Evolutionary conservation across 1,284 basidiomycete species (phyloP), one percentile per base, ranked within the genome.

Genomic region (Heterobasidion irregulare): DNA sequence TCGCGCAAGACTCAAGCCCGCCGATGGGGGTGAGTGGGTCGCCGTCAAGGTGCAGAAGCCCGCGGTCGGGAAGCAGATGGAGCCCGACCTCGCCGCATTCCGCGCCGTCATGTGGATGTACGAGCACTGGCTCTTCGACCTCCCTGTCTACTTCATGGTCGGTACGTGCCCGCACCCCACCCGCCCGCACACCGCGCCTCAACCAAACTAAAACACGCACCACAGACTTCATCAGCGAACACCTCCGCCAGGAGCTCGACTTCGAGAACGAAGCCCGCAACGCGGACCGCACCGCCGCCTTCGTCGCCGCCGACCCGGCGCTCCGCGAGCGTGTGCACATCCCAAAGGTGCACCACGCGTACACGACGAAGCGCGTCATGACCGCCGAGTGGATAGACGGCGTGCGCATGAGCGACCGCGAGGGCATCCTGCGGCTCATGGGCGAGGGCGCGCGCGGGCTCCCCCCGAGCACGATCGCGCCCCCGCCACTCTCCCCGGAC

Each of bases 41-140:
- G 93, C 92, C 0, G 92, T 96, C 59, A 95, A 95, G 71, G 75
- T 94, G n/a, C 91, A 95, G 71, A 94, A 94, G 63, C 92, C 91
- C 0, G 88, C 84, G 34, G 91, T 96, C 15, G 77, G 75, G 53
- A 89, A 82, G 63, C 93, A 96, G 72, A 85, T 91, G 70, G 83
- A 89, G 58, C 92, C 85, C 83, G 91, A 94, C 67, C 70, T 94
- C 32, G 80, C 73, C 26, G 81, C 78, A 2, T 87, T 81, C 64
- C 70, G 79, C 12, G 61, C 73, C 2, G 84, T 86, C 1, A 86
- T 88, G 83, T 88, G 84, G 84, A 73, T 84, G 63, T 86, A 86
- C 62, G 85, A 88, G 60, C 72, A 84, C 43, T 82, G 81, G 74
- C 2, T 84, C 1, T 92, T 93, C 64, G 84, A 91, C 61, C 69